Conservation (phyloP, 148 eudicot species). For the Diospyros lotus region DNA sequence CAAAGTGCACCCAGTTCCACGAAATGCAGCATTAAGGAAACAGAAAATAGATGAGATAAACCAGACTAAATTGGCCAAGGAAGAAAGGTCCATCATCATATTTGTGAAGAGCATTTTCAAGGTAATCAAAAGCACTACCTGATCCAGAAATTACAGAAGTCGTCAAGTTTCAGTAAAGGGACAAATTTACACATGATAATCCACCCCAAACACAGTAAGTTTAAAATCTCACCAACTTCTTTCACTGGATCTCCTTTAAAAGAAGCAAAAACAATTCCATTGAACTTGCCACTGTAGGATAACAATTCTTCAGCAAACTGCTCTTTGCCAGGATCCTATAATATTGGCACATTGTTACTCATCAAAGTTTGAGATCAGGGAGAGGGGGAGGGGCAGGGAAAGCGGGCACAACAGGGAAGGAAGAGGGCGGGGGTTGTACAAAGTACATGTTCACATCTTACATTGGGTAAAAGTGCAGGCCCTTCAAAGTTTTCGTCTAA, state of each 20-base stretch:
- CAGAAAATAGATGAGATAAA: background rate
- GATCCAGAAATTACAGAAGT: conserved; percentile 14
- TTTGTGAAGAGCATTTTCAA: conserved; percentile 58
- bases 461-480: conserved; percentile 59
- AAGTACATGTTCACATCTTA: conserved; percentile 24
- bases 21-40: too few relatives aligned
- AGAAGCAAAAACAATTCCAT: conserved; percentile 19
- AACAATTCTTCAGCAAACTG: conserved; percentile 66
- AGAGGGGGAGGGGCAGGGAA: background rate
- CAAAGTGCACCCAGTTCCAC: background rate
- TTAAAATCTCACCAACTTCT: conserved; percentile 39
- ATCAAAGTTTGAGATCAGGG: background rate
- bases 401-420: background rate
- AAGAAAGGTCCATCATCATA: conserved; percentile 60
- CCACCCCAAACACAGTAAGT: background rate
- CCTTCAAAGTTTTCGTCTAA: conserved; percentile 69
- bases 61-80: conserved; percentile 61
- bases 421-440: too few relatives aligned
- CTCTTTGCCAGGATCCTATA: conserved; percentile 60
- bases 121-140: conserved; percentile 62
- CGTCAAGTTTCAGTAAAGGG: background rate
- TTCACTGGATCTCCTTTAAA: conserved; percentile 44
- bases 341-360: background rate
- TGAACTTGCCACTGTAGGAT: conserved; percentile 34
- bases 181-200: too few relatives aligned